phyloP scores from a whole-genome alignment of 345 rosid genomes.

The Lumnitzera racemosa region DNA sequence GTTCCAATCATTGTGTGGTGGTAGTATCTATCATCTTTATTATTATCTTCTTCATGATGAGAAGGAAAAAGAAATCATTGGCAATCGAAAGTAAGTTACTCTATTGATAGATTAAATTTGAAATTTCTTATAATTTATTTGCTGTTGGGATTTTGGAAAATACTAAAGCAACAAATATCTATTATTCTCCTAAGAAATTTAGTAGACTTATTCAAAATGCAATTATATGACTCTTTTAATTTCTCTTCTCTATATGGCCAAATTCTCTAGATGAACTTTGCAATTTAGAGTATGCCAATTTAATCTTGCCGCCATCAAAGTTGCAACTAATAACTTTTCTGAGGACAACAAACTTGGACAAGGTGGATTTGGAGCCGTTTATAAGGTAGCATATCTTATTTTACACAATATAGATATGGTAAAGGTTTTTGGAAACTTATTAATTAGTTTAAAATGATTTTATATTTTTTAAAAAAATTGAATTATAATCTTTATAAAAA shows the following conservation, averaged over 20 bases:
- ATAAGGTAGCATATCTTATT: conserved; percentile 12
- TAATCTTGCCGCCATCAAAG: conserved; percentile 15
- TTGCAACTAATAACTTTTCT: conserved; percentile 20
- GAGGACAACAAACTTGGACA: conserved; percentile 19
- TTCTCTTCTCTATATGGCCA: no score
- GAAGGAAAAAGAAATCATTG: neutral
- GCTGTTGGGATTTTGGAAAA: no score
- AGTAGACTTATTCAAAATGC: neutral
- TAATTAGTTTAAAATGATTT: no score
- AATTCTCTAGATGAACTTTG: conserved; percentile 13
- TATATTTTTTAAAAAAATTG: no score
- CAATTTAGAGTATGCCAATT: conserved; percentile 17
- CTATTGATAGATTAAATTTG: neutral
- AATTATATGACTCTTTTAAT: neutral
- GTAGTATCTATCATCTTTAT: neutral
- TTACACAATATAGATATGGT: neutral
- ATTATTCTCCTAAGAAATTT: neutral
- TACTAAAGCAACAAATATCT: neutral
- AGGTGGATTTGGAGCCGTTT: conserved; percentile 33
- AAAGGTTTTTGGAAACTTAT: neutral
- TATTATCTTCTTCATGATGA: conserved; percentile 7
- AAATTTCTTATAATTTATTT: no score
- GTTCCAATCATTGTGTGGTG: conserved; percentile 7
- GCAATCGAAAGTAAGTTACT: conserved; percentile 2
- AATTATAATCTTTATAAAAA: no score